Base-by-base conservation (phyloP, 2,329 filamentous ascomycete genomes). In the Ampelomyces quisqualis region DNA sequence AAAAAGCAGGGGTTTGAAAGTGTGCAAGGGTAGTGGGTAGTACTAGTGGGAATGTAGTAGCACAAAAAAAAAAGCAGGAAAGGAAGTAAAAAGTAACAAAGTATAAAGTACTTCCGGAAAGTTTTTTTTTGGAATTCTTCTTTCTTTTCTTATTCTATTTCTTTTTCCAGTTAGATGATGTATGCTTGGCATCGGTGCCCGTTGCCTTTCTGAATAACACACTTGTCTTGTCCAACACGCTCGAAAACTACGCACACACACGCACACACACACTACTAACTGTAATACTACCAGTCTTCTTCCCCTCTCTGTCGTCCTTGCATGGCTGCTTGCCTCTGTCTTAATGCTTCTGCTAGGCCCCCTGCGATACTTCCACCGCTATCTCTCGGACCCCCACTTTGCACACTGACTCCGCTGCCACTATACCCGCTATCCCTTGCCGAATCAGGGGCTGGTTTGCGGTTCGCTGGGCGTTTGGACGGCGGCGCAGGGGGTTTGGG, bases 401-500 rank as follows among this genome's bases (percentile, higher is more conserved):
- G 68, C 14, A 60, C 57, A 22, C 65, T 69, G 3, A 66, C 66
- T 41, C 60, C 67, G 38, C 62, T 68, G 3, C 69, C 71, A 26
- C 67, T 69, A 46, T 75, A 75, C 11, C 72, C 74, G 39, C 70
- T 73, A 49, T 96, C 90, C 36, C 91, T 80, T 22, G 86, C 40
- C 82, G 77, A 31, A 73, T 81, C 33, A 80, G 82, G 77, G 0
- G 78, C 81, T 1, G 88, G 84, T 69, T 93, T 95, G 46, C 84
- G 82, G 17, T 79, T 64, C 26, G 77, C 82, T 1, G 90, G 90
- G 15, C 91, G 79, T 72, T 94, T 95, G 9, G 81, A 82, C 2
- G 88, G 90, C 15, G 86, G 88, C 17, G 83, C 82, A 3, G 88
- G 88, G 2, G 88, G 86, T 7, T 81, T 79, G 0, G 86, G 81